Conservation (phyloP, 768 basidiomycete species). For the Cubamyces sp. region DNA sequence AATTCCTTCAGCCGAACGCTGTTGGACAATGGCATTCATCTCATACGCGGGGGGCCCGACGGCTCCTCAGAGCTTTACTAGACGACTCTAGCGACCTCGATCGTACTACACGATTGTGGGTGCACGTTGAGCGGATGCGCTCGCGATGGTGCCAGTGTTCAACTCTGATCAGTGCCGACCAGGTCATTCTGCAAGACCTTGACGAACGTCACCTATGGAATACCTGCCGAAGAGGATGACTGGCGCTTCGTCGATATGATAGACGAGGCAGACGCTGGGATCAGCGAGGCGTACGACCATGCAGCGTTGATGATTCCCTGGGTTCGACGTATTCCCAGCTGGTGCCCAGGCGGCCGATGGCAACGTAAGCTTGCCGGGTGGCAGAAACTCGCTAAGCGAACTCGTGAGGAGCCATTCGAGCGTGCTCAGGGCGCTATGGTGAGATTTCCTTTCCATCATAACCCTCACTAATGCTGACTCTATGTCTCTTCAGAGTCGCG, state of each 20-base stretch:
- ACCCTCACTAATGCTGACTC: background rate
- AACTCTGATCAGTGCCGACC: no score
- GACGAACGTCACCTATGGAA: background rate
- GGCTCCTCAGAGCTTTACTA: background rate
- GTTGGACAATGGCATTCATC: background rate
- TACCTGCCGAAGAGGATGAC: no score
- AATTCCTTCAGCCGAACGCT: background rate
- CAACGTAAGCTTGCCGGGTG: conserved; percentile 56
- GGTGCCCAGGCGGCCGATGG: conserved; percentile 69
- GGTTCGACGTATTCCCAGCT: conserved; percentile 57
- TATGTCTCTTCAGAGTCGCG: background rate
- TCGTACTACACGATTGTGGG: background rate
- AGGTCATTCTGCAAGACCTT: background rate
- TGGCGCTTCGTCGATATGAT: no score
- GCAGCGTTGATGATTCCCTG: conserved; percentile 20
- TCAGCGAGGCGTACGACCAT: no score
- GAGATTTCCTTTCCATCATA: background rate
- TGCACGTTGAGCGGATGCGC: background rate
- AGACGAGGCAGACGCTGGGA: no score
- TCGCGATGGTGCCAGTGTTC: no score
- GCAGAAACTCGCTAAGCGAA: conserved; percentile 49
- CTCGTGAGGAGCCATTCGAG: background rate
- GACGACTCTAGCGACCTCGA: background rate
- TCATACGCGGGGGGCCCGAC: background rate
- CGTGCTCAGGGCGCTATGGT: background rate